phyloP scores from a whole-genome alignment of 2,329 filamentous ascomycete species.

The Fusarium hostae region DNA sequence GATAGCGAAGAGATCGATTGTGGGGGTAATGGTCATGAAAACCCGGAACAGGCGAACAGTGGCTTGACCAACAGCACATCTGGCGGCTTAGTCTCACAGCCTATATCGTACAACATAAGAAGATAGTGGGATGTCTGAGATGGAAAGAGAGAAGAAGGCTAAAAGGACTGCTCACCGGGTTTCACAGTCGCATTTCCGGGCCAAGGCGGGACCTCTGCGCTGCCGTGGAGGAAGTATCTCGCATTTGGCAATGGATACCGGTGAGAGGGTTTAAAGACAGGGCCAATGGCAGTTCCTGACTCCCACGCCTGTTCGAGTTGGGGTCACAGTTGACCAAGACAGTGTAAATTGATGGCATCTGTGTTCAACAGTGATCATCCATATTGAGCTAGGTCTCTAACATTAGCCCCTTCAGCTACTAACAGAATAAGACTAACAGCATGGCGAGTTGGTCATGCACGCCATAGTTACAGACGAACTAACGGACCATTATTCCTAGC shows the following conservation, averaged over 20 bases:
- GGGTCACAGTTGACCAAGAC: slow-evolving; percentile 19
- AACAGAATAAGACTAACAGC: not conserved
- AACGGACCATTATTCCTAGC: slow-evolving; percentile 2
- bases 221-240: not conserved
- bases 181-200: not conserved
- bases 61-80: not conserved
- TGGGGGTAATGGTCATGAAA: slow-evolving; percentile 13
- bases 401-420: not conserved
- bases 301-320: not conserved
- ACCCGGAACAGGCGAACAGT: slow-evolving; percentile 19
- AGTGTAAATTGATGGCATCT: slow-evolving; percentile 23
- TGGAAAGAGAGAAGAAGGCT: slow-evolving; percentile 23
- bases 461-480: slow-evolving; percentile 26
- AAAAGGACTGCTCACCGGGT: slow-evolving; percentile 1
- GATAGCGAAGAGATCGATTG: not conserved
- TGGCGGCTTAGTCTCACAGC: slow-evolving; percentile 1
- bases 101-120: not conserved
- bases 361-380: slow-evolving; percentile 20
- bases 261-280: not conserved
- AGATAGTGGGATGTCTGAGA: not conserved
- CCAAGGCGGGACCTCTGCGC: not conserved
- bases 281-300: not conserved
- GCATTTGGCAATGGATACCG: not conserved
- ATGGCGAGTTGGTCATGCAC: slow-evolving; percentile 20
- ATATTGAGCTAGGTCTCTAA: not conserved